phyloP scores from a whole-genome alignment of 2,329 filamentous ascomycete species.

The Aspergillus thermomutatus region DNA sequence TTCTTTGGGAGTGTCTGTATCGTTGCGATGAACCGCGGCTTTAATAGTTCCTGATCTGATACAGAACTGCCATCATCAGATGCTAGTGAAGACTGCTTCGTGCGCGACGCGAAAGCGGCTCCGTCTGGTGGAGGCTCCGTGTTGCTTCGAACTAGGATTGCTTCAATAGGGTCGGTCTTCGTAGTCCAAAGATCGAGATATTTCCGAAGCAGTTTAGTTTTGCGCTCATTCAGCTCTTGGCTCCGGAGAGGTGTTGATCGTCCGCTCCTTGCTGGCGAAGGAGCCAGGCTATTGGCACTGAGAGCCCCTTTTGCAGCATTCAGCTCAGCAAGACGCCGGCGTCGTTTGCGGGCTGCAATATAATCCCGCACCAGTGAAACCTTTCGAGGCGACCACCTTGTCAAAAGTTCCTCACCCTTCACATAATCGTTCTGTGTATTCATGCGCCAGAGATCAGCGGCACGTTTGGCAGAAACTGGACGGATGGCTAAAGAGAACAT shows the following conservation, averaged over 20 bases:
- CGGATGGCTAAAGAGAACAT: constrained; percentile 85
- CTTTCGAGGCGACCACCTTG: constrained; percentile 81
- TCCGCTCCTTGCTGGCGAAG: constrained; percentile 33
- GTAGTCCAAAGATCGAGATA: constrained; percentile 43
- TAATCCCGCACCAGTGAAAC: constrained; percentile 90
- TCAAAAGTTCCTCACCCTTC: constrained; percentile 86
- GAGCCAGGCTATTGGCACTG: constrained; percentile 37
- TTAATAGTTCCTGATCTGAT: constrained; percentile 34
- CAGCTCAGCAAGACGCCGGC: constrained; percentile 72
- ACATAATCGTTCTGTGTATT: constrained; percentile 94
- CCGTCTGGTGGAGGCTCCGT: constrained; percentile 43
- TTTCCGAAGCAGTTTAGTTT: constrained; percentile 38
- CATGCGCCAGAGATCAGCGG: constrained; percentile 93
- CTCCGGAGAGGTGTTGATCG: constrained; percentile 35
- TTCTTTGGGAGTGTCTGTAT: constrained; percentile 80
- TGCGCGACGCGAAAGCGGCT: constrained; percentile 27
- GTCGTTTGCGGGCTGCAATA: constrained; percentile 70
- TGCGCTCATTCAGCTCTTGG: constrained; percentile 35
- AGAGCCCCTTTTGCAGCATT: constrained; percentile 56
- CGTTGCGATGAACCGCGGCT: constrained; percentile 69
- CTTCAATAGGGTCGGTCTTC: constrained; percentile 39
- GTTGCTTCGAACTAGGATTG: constrained; percentile 42
- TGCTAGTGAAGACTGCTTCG: constrained; percentile 14
- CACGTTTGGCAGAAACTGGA: constrained; percentile 84
- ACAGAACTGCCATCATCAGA: constrained; percentile 26